Conservation (phyloP, 2,329 filamentous ascomycete genomes). For the Stachybotrys chlorohalonatus region DNA sequence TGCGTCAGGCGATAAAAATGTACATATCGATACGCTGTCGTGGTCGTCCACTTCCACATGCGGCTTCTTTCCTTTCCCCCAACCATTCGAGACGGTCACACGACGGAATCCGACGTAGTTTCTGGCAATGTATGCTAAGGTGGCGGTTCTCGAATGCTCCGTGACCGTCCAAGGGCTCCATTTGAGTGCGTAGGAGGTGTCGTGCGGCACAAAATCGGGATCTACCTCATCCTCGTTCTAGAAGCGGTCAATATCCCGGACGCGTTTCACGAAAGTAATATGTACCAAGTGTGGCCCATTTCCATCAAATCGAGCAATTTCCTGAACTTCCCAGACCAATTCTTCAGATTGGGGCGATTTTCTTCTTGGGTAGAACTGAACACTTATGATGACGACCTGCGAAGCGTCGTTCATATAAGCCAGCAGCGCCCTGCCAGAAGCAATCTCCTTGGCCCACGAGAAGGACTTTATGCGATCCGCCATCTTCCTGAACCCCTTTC, state of each 20-base stretch:
- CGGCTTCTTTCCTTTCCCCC: slow-evolving; percentile 25
- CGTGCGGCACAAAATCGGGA: slow-evolving; percentile 38
- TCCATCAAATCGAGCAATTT: slow-evolving; percentile 39
- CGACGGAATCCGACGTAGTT: slow-evolving; percentile 48
- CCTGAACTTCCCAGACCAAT: slow-evolving; percentile 38
- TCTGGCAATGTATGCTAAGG: slow-evolving; percentile 40
- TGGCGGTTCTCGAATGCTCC: slow-evolving; percentile 25
- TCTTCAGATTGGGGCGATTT: slow-evolving; percentile 14
- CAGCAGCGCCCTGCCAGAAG: slow-evolving; percentile 32
- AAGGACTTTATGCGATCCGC: slow-evolving; percentile 41
- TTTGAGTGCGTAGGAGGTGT: slow-evolving; percentile 40
- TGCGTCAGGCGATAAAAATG: slow-evolving; percentile 40
- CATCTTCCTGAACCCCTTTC: slow-evolving; percentile 21
- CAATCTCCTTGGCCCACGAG: slow-evolving; percentile 40
- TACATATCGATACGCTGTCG: slow-evolving; percentile 39
- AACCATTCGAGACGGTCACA: slow-evolving; percentile 29
- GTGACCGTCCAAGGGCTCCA: slow-evolving; percentile 44
- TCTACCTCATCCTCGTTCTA: slow-evolving; percentile 26
- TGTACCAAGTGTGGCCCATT: slow-evolving; percentile 32
- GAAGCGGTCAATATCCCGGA: not conserved
- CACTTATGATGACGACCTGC: slow-evolving; percentile 41
- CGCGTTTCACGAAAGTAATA: not conserved
- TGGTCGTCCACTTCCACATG: slow-evolving; percentile 26
- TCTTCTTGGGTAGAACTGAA: slow-evolving; percentile 27
- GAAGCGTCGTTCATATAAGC: slow-evolving; percentile 42